Base-by-base conservation (phyloP, 306 rosid genomes). In the Begonia peltatifolia region DNA sequence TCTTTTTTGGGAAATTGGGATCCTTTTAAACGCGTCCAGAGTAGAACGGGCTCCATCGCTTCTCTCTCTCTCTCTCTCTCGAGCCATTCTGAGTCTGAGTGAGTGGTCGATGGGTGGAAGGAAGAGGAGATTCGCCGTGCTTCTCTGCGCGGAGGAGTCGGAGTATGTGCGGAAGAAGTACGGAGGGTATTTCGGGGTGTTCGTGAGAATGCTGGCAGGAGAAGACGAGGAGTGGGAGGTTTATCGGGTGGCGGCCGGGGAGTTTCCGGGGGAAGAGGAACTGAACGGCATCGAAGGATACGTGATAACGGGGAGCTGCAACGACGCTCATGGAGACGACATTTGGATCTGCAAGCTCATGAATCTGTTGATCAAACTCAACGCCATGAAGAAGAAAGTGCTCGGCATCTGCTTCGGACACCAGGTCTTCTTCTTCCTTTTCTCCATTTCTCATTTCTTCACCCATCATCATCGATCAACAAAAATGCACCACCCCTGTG, bases 161-260 rank as follows among this genome's bases (percentile, higher is more conserved):
- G 94, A 89, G n/a, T 85, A 78, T 47, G 80, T 82, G 64, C 56
- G 71, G 72, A 82, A 80, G 71, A 68, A 42, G 63, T 63, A 84
- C 50, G 97, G 94, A 42, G 97, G 94, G 12, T 85, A 73, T 47
- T 82, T 74, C 62, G 94, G 87, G 55, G 87, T 89, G 8, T 89
- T 82, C 50, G 14, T 62, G 22, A 65, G 50, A 80, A 73, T 83
- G 80, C 72, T 85, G 63, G 80, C 64, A 9, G 95, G 85, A 71
- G 80, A 89, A 62, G 87, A 79, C 2, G 97, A 89, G 61, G 56
- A 9, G 2, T 89, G 97, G 97, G 72, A 89, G 30, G 53, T 79
- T 0, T 89, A 72, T 58, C 67, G 79, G 9, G 95, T 82, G 54
- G 71, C 63, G 1, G 6, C 41, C 64, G 82, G 87, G 0, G 80